Evolutionary conservation across 371 early-diverging fungal species (phyloP).

Genomic region (Funneliformis caledonium): DNA sequence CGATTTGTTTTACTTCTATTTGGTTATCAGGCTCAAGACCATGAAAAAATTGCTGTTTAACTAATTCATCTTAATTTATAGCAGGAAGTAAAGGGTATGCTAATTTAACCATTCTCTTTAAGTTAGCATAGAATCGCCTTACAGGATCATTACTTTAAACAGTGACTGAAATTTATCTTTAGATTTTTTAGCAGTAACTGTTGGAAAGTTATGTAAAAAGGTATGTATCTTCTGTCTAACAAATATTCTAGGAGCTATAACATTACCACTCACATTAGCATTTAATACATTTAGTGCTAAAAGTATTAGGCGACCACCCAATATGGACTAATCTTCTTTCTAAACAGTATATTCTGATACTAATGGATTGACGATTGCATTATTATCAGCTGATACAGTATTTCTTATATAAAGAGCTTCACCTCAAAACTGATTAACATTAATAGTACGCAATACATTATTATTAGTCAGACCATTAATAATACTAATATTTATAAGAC

Average conservation of each 20-base stretch:
- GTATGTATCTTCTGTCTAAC: conserved; percentile 1
- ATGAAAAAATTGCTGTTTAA: conserved; percentile 12
- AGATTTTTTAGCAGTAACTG: conserved; percentile 28
- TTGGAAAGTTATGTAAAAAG: background rate
- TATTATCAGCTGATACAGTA: background rate
- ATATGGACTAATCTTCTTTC: background rate
- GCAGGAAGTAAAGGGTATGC: background rate
- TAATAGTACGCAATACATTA: conserved; percentile 24
- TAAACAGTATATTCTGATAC: conserved; percentile 8
- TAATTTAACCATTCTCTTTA: background rate
- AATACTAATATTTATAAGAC: background rate
- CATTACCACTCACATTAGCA: conserved; percentile 17
- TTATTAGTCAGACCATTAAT: conserved; percentile 10
- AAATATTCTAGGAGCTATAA: conserved; percentile 6
- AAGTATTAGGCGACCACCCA: background rate
- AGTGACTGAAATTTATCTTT: background rate
- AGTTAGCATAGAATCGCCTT: background rate
- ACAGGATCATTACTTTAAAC: background rate
- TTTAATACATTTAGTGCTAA: conserved; percentile 17
- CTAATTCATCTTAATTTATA: background rate
- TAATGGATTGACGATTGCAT: background rate
- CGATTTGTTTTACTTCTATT: background rate
- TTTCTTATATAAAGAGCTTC: conserved; percentile 23
- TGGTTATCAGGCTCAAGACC: background rate
- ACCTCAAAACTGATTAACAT: conserved; percentile 24